Percentiles rank a stretch among this genome's conserved stretches.
Evolutionary conservation across 129 eudicot species (phyloP).

Genomic region (Chrysanthemum seticuspe): DNA sequence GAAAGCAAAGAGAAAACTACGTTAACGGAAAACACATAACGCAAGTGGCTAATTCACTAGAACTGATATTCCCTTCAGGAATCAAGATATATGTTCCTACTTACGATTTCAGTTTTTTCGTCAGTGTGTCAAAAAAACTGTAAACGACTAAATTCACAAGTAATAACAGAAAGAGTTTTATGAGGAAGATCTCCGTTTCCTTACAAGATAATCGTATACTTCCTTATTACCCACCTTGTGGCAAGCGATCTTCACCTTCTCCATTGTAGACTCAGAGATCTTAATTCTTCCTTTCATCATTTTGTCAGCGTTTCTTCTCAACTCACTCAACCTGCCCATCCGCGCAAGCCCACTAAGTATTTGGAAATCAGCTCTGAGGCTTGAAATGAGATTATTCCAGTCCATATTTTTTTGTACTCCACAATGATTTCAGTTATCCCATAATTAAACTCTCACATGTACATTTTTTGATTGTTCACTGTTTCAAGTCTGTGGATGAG

Average conservation of each 20-base stretch:
- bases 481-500: too few relatives aligned
- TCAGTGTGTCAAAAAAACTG: neutral
- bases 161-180: slow-evolving; percentile 17
- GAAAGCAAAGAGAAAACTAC: neutral
- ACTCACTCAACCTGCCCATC: slow-evolving; percentile 61
- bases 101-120: neutral
- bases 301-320: slow-evolving; percentile 56
- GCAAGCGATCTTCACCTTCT: slow-evolving; percentile 50
- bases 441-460: too few relatives aligned
- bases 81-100: slow-evolving; percentile 10
- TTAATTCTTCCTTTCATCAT: slow-evolving; percentile 51
- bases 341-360: slow-evolving; percentile 68
- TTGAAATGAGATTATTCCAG: too few relatives aligned
- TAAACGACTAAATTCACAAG: slow-evolving; percentile 8
- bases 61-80: neutral
- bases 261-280: slow-evolving; percentile 72
- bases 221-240: slow-evolving; percentile 54
- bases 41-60: neutral
- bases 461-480: too few relatives aligned
- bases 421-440: too few relatives aligned
- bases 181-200: slow-evolving; percentile 66
- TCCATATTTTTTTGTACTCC: too few relatives aligned
- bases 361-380: too few relatives aligned
- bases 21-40: neutral
- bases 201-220: slow-evolving; percentile 48